Evolutionary conservation across 1,139 yeast species (phyloP).

Genomic region (Meyerozyma elateridarum): DNA sequence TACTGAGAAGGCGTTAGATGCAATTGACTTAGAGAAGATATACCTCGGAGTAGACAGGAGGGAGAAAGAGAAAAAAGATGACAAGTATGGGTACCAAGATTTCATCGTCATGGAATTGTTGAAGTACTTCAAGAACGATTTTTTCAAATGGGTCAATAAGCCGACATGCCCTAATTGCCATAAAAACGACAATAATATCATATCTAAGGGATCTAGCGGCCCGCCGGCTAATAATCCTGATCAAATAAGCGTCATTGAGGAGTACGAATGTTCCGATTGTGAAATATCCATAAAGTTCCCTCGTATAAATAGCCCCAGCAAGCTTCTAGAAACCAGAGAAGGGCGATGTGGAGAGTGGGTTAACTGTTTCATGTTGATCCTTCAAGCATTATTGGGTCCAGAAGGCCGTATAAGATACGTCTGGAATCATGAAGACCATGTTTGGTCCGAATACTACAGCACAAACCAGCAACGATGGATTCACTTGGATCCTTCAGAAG

Average conservation of each 20-base stretch:
- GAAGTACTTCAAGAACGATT: constrained; percentile 72
- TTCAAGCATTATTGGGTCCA: constrained; percentile 51
- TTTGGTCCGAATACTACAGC: constrained; percentile 91
- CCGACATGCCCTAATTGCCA: constrained; percentile 62
- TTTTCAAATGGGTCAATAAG: constrained; percentile 78
- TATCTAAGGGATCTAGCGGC: constrained; percentile 23
- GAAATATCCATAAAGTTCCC: constrained; percentile 53
- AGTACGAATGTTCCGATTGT: constrained; percentile 58
- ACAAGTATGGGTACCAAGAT: constrained; percentile 53
- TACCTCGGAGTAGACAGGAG: constrained; percentile 33
- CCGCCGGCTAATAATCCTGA: constrained; percentile 26
- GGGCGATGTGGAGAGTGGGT: constrained; percentile 99
- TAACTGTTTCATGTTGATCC: constrained; percentile 67
- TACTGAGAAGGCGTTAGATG: constrained; percentile 21
- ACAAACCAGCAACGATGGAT: constrained; percentile 62
- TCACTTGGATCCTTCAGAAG: constrained; percentile 88
- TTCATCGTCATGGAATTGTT: constrained; percentile 63
- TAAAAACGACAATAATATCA: constrained; percentile 28
- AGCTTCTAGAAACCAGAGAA: constrained; percentile 51
- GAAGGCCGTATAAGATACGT: constrained; percentile 58
- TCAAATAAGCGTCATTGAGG: constrained; percentile 43
- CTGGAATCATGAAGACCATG: constrained; percentile 92
- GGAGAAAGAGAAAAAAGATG: constrained; percentile 13
- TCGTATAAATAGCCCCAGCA: constrained; percentile 65
- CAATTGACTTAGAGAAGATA: constrained; percentile 33